Evolutionary conservation across 495 filamentous ascomycete genomes (phyloP).

Genomic region (Penicillium lagena): DNA sequence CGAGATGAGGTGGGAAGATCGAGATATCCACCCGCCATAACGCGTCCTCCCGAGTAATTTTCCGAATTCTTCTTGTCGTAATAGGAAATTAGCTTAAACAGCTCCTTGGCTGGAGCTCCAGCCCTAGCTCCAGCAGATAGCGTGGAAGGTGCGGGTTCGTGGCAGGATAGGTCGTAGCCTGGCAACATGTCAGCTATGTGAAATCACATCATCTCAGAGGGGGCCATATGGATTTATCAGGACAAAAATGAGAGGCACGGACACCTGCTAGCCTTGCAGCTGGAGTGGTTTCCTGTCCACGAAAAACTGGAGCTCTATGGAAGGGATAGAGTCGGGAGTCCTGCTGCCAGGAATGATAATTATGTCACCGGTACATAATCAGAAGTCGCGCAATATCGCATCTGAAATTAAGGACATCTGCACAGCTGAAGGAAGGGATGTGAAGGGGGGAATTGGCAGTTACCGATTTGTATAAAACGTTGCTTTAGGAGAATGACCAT

Average conservation of each 20-base stretch:
- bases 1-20: constrained; percentile 28
- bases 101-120: no score
- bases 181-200: constrained; percentile 25
- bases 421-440: background rate
- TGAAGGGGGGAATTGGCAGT: background rate
- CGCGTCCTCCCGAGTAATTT: background rate
- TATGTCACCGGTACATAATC: constrained; percentile 17
- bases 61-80: no score
- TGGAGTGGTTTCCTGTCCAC: background rate
- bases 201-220: constrained; percentile 2
- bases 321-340: constrained; percentile 5
- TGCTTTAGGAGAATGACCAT: constrained; percentile 7
- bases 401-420: constrained; percentile 3
- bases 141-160: constrained; percentile 1
- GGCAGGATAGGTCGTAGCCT: constrained; percentile 14
- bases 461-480: background rate
- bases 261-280: no score
- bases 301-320: background rate
- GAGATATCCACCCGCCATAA: constrained; percentile 37
- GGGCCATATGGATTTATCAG: background rate
- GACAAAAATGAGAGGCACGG: no score
- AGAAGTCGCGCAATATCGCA: background rate
- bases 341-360: constrained; percentile 13
- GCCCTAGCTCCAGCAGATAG: background rate
- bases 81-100: no score